A percentile compares a stretch with the other conserved stretches of the same genome.
Conservation (phyloP, 2,329 filamentous ascomycete genomes). For the Byssoonygena ceratinophila region DNA sequence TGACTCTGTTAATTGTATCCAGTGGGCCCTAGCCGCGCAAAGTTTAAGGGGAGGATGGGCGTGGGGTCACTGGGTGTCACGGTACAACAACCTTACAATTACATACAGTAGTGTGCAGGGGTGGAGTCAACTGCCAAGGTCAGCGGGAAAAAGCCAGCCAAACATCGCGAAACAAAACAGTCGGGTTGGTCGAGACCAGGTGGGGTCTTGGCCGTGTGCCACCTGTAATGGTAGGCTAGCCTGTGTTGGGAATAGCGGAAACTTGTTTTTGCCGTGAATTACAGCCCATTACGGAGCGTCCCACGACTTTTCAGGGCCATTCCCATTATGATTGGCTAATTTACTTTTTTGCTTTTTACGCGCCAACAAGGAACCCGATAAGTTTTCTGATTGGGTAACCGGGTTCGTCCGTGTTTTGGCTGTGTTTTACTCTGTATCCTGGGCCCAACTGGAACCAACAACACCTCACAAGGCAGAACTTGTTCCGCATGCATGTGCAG, state of each 20-base stretch:
- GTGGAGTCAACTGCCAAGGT: background rate
- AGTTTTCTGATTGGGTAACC: background rate
- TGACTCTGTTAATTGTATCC: background rate
- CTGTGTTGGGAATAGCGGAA: background rate
- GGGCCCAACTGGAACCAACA: no score
- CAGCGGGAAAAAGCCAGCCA: background rate
- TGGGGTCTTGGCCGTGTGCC: background rate
- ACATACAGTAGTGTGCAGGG: no score
- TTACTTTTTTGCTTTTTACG: no score
- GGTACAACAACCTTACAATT: no score
- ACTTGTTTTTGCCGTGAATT: background rate
- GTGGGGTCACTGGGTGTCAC: conserved; percentile 1
- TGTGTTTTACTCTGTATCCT: background rate
- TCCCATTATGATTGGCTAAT: background rate
- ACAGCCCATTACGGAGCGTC: background rate
- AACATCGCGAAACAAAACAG: conserved; percentile 12
- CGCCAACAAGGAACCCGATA: no score
- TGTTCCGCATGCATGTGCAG: background rate
- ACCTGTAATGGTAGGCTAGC: background rate
- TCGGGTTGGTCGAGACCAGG: background rate
- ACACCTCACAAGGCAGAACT: background rate
- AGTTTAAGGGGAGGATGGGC: background rate
- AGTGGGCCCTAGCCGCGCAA: background rate
- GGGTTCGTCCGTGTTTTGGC: background rate
- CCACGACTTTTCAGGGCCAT: background rate